phyloP scores from a whole-genome alignment of 169 alveolate species.

The Plasmodium berghei region DNA sequence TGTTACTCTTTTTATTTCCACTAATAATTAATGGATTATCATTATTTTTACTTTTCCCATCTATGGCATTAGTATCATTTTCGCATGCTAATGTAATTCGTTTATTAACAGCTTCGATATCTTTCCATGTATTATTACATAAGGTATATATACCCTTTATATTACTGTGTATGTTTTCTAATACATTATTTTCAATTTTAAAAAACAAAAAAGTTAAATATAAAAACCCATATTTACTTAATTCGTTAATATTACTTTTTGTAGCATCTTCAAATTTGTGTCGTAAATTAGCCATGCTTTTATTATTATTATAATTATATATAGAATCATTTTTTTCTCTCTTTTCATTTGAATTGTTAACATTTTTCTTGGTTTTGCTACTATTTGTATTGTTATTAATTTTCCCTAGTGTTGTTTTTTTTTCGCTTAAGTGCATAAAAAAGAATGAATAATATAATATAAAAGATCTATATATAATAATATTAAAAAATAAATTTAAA shows the following conservation, averaged over 20 bases:
- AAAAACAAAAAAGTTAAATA: conserved; percentile 64
- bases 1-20: not conserved
- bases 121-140: conserved; percentile 31
- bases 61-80: not conserved
- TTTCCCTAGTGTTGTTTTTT: conserved; percentile 7
- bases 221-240: conserved; percentile 72
- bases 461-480: conserved; percentile 53
- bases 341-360: not conserved
- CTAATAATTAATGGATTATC: not conserved
- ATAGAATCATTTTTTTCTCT: not conserved
- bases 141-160: conserved; percentile 6
- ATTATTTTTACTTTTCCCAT: not conserved
- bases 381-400: not conserved
- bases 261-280: conserved; percentile 23
- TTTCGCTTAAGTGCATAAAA: conserved; percentile 32
- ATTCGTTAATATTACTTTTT: conserved; percentile 5
- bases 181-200: conserved; percentile 54
- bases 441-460: conserved; percentile 52
- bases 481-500: conserved; percentile 54
- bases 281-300: conserved; percentile 25
- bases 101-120: not conserved
- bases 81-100: not conserved
- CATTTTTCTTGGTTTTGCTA: not conserved
- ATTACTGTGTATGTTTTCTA: conserved; percentile 16
- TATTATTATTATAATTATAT: conserved; percentile 7